Evolutionary conservation across 2,329 filamentous ascomycete species (phyloP).

Genomic region (Diaporthe caulivora): DNA sequence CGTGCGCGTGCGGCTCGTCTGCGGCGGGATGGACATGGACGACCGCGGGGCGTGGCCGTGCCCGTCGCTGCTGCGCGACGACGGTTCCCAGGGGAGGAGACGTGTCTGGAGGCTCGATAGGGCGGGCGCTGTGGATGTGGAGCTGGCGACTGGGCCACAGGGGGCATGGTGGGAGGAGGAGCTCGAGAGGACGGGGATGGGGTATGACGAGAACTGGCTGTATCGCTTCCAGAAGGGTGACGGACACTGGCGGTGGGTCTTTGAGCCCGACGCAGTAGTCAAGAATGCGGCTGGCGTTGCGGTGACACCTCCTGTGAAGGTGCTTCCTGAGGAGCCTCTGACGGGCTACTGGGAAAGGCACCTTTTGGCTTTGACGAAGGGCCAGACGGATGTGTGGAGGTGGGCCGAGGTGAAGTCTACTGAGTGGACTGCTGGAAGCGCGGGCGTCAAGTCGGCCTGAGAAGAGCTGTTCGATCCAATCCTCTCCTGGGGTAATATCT

Average conservation of each 20-base stretch:
- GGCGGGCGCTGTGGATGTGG: conserved; percentile 32
- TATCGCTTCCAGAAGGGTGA: conserved; percentile 46
- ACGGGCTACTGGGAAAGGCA: conserved; percentile 51
- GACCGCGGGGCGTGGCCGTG: conserved; percentile 50
- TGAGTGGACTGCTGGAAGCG: neutral
- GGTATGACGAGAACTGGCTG: conserved; percentile 41
- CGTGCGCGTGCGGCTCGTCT: conserved; percentile 47
- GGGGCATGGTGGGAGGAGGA: conserved; percentile 36
- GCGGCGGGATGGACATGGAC: conserved; percentile 49
- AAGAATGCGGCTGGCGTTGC: conserved; percentile 34
- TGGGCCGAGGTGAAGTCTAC: conserved; percentile 34
- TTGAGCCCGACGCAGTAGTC: conserved; percentile 38
- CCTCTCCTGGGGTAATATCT: too few relatives aligned
- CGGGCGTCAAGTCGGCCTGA: neutral
- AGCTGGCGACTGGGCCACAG: conserved; percentile 11
- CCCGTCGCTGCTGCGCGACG: conserved; percentile 42
- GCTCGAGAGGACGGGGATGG: conserved; percentile 31
- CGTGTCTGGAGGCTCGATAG: conserved; percentile 46
- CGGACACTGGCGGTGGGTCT: conserved; percentile 49
- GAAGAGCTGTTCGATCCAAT: too few relatives aligned
- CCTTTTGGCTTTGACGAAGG: conserved; percentile 44
- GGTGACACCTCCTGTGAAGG: conserved; percentile 42
- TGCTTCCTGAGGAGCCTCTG: conserved; percentile 50
- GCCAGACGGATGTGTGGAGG: conserved; percentile 47
- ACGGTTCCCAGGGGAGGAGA: neutral